Evolutionary conservation across 176 grass and related monocot species (phyloP).

Genomic region (Ananas comosus): DNA sequence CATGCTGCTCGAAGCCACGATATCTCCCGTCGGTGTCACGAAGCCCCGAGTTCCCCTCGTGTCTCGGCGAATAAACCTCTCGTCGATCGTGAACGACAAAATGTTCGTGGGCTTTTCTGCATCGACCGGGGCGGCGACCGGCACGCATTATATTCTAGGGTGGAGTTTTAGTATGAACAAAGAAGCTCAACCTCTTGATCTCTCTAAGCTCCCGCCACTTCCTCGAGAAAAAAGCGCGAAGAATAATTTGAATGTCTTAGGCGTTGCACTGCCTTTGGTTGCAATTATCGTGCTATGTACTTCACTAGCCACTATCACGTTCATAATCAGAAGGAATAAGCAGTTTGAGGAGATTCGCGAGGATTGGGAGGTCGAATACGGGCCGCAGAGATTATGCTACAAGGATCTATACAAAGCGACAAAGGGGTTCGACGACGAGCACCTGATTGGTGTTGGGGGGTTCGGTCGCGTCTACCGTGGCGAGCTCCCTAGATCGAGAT

Average conservation of each 20-base stretch:
- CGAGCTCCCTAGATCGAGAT: conserved; percentile 17
- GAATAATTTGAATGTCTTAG: background rate
- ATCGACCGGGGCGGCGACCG: conserved; percentile 44
- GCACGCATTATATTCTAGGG: conserved; percentile 50
- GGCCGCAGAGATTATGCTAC: conserved; percentile 58
- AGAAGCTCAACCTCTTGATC: conserved; percentile 30
- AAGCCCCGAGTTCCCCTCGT: conserved; percentile 32
- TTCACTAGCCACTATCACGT: background rate
- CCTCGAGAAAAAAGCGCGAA: conserved; percentile 14
- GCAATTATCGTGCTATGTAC: conserved; percentile 8
- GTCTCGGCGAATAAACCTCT: conserved; percentile 24
- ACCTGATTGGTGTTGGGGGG: conserved; percentile 53
- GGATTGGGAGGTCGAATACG: conserved; percentile 54
- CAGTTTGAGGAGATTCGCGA: conserved; percentile 44
- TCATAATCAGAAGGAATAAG: conserved; percentile 14
- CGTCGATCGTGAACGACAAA: conserved; percentile 11
- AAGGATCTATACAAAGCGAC: conserved; percentile 46
- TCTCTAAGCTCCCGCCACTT: conserved; percentile 37
- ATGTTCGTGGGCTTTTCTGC: conserved; percentile 60
- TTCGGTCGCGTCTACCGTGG: conserved; percentile 65
- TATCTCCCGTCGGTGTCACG: conserved; percentile 11
- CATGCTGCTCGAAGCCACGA: conserved; percentile 32
- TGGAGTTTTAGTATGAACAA: conserved; percentile 61
- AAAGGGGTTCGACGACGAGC: conserved; percentile 30
- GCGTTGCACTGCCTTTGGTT: background rate